Evolutionary conservation across 1,139 yeast species (phyloP), one percentile per base, ranked within the genome.

Genomic region (Candida tetrigidarum): DNA sequence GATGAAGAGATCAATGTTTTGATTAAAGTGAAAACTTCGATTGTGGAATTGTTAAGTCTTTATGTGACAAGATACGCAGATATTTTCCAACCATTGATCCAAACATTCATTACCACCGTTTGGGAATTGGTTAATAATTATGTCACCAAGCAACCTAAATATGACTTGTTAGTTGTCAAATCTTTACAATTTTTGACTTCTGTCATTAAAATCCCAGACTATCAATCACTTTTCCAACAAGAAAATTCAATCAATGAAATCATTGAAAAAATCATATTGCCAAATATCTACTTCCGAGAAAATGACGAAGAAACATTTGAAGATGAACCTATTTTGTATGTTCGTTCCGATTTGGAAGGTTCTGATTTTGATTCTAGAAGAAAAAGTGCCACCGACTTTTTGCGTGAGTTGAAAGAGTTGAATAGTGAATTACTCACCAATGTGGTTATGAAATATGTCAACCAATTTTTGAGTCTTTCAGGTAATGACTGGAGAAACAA

Each of bases 251-350:
- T 92, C 57, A 81, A 82, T 54, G 91, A 87, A 59, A 81, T 95
- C 43, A 81, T 92, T 10, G 89, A 86, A 57, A 86, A 86, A 55
- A 86, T 93, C 51, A 83, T 95, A 43, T 74, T 95, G 50, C 99
- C 99, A 33, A 95, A 93, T 61, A 83, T 92, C 58, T 80, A 84
- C 16, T 77, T 93, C 57, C 85, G 93, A 60, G 92, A 86, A 47
- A 76, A 86, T 5, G 99, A 95, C 61, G 91, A 90, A 58, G 99
- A 95, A 63, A 65, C 84, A 52, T 93, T 95, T 65, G 99, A 93
- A 66, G 99, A 95, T 65, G 99, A 95, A 60, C 99, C 99, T 33
- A 86, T 93, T 43, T 95, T 89, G 57, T 95, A 77, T 60, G 93
- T 91, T 15, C 80, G 98, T 58, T 79, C 96, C 48, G 99, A 95